Evolutionary conservation across 2,329 filamentous ascomycete species (phyloP).

Genomic region (Decorospora gaudefroyi): DNA sequence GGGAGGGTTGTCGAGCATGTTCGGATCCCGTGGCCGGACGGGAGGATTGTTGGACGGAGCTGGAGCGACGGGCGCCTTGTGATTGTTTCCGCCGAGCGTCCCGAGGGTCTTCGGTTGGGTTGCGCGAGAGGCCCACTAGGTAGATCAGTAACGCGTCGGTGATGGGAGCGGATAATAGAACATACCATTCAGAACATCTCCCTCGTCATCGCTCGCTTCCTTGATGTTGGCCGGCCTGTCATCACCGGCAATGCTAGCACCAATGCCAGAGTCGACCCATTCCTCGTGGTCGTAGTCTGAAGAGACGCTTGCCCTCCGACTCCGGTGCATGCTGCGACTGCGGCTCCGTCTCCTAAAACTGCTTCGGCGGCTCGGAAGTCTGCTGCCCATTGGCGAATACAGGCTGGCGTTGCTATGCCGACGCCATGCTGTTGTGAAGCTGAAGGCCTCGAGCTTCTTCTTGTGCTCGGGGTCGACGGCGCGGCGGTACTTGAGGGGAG

Average conservation of each 20-base stretch:
- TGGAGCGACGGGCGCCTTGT: slow-evolving; percentile 36
- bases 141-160: slow-evolving; percentile 22
- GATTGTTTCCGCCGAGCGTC: slow-evolving; percentile 33
- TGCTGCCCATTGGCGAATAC: slow-evolving; percentile 56
- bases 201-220: slow-evolving; percentile 53
- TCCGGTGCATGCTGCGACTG: slow-evolving; percentile 35
- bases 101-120: slow-evolving; percentile 41
- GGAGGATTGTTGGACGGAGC: slow-evolving; percentile 28
- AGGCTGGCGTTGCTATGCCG: slow-evolving; percentile 51
- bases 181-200: slow-evolving; percentile 53
- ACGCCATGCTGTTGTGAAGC: slow-evolving; percentile 54
- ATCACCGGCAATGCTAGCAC: slow-evolving; percentile 40
- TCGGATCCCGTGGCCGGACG: slow-evolving; percentile 36
- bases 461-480: slow-evolving; percentile 57
- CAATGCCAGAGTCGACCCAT: slow-evolving; percentile 45
- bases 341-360: slow-evolving; percentile 42
- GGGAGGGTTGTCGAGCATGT: slow-evolving; percentile 35
- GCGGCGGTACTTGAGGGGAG: slow-evolving; percentile 55
- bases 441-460: slow-evolving; percentile 55
- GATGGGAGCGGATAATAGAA: slow-evolving; percentile 11
- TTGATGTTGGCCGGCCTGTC: slow-evolving; percentile 44
- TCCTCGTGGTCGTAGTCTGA: slow-evolving; percentile 48
- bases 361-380: slow-evolving; percentile 50
- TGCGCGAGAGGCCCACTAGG: slow-evolving; percentile 44
- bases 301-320: slow-evolving; percentile 44